Base-by-base conservation (phyloP, 768 basidiomycete species). In the Lactarius pseudohatsudake region DNA sequence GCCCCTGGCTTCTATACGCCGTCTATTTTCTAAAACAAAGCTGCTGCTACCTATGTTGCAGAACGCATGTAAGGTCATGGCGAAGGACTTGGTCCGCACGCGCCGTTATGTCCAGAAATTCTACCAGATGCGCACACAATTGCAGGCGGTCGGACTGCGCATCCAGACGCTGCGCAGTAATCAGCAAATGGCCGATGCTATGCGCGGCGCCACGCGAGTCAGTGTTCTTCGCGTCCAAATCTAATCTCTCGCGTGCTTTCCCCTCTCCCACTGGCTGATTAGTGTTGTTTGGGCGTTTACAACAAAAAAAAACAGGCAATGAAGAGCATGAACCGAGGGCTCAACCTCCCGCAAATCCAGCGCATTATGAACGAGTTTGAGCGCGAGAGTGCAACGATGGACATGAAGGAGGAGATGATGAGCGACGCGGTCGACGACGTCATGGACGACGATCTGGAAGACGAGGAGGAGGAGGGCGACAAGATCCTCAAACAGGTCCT, bases 351-450 rank as follows among this genome's bases (percentile, higher is more conserved):
- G 18, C 86, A 86, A 68, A 98, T 99, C 66, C 92, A 95, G 75
- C 86, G 87, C 61, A 98, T 98, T 75, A 96, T 99, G 92, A 93
- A 88, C 72, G 96, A 99, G 56, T 99, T 99, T 73, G 97, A 99
- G 81, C 90, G 87, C 73, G 97, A 99, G 79, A 96, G 91, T 72
- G 87, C 94, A 5, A 94, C 89, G 79, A 99, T 99, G 97, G 97
- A 99, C 78, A 98, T 99, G 97, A 99, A 98, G 77, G 97, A 98
- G 78, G 96, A 97, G 76, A 98, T 98, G 92, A 99, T 98, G 97
- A 93, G 92, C 26, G 97, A 98, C 67, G 91, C 94, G 16, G 91
- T 98, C 18, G 97, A 98, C 77, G 96, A 98, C 72, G 96, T 91
- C 58, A 96, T 98, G 90, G 93, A 96, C 69, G 89, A 91, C 38